phyloP scores from a whole-genome alignment of 192 early-diverging fungal species.

The Chytriomyces confervae region DNA sequence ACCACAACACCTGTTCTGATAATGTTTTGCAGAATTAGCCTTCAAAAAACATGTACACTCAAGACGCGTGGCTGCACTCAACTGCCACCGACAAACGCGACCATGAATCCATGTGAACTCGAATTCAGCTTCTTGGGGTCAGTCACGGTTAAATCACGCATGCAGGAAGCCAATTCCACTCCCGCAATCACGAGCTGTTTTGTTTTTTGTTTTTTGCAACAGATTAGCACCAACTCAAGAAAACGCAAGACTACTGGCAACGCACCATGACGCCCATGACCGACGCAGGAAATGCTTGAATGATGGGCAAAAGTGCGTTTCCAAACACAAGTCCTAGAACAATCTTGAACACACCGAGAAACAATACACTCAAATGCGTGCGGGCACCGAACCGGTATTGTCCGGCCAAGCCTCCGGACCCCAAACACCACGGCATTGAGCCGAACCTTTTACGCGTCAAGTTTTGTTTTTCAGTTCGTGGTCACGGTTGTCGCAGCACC shows the following conservation, averaged over 20 bases:
- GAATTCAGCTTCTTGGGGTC: conserved; percentile 39
- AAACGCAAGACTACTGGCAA: background rate
- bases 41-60: background rate
- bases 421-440: conserved; percentile 50
- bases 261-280: conserved; percentile 79
- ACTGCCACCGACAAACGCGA: conserved; percentile 15
- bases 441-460: conserved; percentile 16
- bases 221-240: background rate
- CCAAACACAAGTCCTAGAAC: conserved; percentile 83
- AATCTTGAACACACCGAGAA: conserved; percentile 81
- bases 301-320: conserved; percentile 72
- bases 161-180: conserved; percentile 68
- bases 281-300: conserved; percentile 75
- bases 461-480: background rate
- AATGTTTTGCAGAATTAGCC: conserved; percentile 10
- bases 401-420: conserved; percentile 90
- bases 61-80: background rate
- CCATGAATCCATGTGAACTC: conserved; percentile 12
- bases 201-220: background rate
- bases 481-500: background rate
- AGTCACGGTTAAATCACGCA: conserved; percentile 57
- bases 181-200: conserved; percentile 73
- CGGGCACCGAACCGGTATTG: conserved; percentile 94
- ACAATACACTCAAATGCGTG: conserved; percentile 75
- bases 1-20: conserved; percentile 4